Conservation (phyloP, 2,329 filamentous ascomycete genomes). For the Botrytis paeoniae region DNA sequence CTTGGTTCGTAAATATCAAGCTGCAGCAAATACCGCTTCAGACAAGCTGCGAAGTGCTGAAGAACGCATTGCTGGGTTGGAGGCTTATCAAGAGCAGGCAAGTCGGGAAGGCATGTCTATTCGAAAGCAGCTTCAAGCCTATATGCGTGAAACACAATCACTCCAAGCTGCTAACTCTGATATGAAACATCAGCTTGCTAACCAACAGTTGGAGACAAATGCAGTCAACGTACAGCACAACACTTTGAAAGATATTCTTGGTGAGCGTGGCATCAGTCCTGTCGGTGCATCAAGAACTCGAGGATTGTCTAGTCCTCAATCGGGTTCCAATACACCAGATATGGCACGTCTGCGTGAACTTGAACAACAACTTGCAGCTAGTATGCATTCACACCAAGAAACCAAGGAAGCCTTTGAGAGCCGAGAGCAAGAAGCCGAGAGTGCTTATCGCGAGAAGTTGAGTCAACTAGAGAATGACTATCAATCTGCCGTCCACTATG, state of each 20-base stretch:
- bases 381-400: conserved; percentile 79
- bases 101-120: conserved; percentile 90
- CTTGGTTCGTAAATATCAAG: conserved; percentile 83
- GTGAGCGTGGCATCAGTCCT: conserved; percentile 82
- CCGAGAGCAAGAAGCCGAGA: conserved; percentile 83
- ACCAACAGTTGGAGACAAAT: conserved; percentile 89
- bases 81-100: conserved; percentile 95
- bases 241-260: conserved; percentile 87
- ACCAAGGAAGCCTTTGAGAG: conserved; percentile 72
- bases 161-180: conserved; percentile 78
- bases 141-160: conserved; percentile 79
- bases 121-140: conserved; percentile 81
- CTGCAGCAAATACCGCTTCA: conserved; percentile 79
- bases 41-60: conserved; percentile 90
- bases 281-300: conserved; percentile 65
- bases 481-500: conserved; percentile 95
- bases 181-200: conserved; percentile 76
- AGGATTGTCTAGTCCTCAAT: conserved; percentile 69
- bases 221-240: conserved; percentile 89
- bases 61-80: conserved; percentile 92
- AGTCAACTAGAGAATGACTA: conserved; percentile 95
- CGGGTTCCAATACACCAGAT: conserved; percentile 75
- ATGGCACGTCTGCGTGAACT: conserved; percentile 76
- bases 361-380: conserved; percentile 79
- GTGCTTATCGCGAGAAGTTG: conserved; percentile 87